Base-by-base conservation (phyloP, 2,329 filamentous ascomycete species). In the Aspergillus vadensis region DNA sequence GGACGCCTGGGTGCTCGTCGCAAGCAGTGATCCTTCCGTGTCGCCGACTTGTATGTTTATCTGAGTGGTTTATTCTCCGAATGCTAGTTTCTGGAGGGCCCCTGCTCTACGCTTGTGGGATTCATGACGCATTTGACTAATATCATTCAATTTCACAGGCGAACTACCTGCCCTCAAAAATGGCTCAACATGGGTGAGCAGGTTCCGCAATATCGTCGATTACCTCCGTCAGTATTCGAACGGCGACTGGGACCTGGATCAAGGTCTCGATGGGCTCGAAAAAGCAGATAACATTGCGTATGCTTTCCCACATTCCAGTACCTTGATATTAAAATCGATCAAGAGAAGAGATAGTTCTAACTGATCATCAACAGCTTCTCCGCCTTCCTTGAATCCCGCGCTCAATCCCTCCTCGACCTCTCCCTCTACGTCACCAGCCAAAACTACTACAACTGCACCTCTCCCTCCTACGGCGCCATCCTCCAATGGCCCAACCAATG, bases 401-500 rank as follows among this genome's bases (percentile, higher is more conserved):
- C 89, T n/a, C 86, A 88, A 53, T 86, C 89, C 32, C 85, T 98
- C 62, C 76, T 97, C 69, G 91, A 96, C 69, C 87, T 97, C 59
- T 93, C 88, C 55, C 88, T 98, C 68, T 98, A 96, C 76, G 90
- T 95, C 64, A 95, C 92, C 32, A 91, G 89, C 59, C 87, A 92
- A 65, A 97, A 98, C 80, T 99, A 95, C 85, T 83, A 87, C 58
- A 81, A 83, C 47, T 80, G 84, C 52, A 97, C 92, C 4, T 87
- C 92, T 15, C 91, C 92, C 2, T 89, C 91, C 39, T 97, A 92
- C 78, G 91, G 88, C 66, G 80, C 82, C 5, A 85, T 97, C 59
- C 85, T 98, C 41, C 86, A 90, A 43, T 96, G 95, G 82, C 92
- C 95, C 17, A 83, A 92, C 63, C 93, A 93, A 69, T 99, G 95